Conservation (phyloP, 1,284 basidiomycete species). For the Heliocybe sulcata region DNA sequence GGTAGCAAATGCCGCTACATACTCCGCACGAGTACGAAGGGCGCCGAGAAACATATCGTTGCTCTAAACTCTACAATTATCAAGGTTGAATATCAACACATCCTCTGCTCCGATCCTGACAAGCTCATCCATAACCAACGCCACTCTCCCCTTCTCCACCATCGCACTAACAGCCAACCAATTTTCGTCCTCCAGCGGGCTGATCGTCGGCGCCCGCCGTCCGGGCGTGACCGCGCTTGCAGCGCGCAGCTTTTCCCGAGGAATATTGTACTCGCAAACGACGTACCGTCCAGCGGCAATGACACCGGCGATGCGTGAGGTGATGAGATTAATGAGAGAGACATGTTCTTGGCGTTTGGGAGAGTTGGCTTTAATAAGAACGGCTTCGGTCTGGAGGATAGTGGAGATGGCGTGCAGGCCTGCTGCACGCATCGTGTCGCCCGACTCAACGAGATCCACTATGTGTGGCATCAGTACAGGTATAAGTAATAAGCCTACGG, state of each 20-base stretch:
- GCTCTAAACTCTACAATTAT: constrained; percentile 86
- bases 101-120: constrained; percentile 84
- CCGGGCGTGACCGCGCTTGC: constrained; percentile 85
- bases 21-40: too few species aligned
- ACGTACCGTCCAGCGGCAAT: constrained; percentile 88
- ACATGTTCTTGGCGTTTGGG: constrained; percentile 64
- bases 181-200: constrained; percentile 71
- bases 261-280: constrained; percentile 89
- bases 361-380: constrained; percentile 80
- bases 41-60: too few species aligned
- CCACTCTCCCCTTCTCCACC: constrained; percentile 84
- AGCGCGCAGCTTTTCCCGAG: constrained; percentile 48
- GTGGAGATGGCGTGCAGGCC: constrained; percentile 92
- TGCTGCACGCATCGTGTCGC: constrained; percentile 98
- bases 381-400: constrained; percentile 84
- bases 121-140: constrained; percentile 87
- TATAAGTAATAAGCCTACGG: constrained; percentile 1
- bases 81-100: constrained; percentile 82
- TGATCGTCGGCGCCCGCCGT: constrained; percentile 85
- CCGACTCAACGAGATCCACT: constrained; percentile 97
- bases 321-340: constrained; percentile 77
- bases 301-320: constrained; percentile 87
- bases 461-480: constrained; percentile 7
- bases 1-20: too few species aligned
- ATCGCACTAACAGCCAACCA: constrained; percentile 95